Evolutionary conservation across 2,329 filamentous ascomycete species (phyloP).

Genomic region (Fusarium phyllophilum): DNA sequence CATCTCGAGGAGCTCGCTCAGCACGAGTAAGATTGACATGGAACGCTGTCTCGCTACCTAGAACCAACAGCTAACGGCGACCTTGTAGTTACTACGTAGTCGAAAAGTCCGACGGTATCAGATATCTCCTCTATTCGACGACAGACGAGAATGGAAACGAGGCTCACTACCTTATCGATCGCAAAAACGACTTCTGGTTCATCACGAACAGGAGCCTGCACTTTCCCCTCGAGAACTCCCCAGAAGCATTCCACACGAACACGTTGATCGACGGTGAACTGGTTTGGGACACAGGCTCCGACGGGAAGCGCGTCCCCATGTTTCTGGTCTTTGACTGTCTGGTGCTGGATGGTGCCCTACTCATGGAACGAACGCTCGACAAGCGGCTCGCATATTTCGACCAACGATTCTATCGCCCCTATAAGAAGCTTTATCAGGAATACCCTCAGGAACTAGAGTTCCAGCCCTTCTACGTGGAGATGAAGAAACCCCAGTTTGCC

Average conservation of each 20-base stretch:
- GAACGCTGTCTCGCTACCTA: neutral
- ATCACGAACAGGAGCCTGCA: slow-evolving; percentile 77
- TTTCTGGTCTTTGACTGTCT: slow-evolving; percentile 96
- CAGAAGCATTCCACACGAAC: slow-evolving; percentile 75
- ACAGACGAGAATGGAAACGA: slow-evolving; percentile 69
- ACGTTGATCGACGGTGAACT: slow-evolving; percentile 95
- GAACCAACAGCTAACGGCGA: slow-evolving; percentile 3
- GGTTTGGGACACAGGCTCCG: slow-evolving; percentile 80
- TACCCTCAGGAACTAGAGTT: slow-evolving; percentile 76
- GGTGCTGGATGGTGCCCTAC: slow-evolving; percentile 77
- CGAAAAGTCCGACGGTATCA: slow-evolving; percentile 97
- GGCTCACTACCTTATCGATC: slow-evolving; percentile 92
- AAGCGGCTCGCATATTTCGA: slow-evolving; percentile 90
- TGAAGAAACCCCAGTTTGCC: slow-evolving; percentile 89
- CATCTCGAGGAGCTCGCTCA: slow-evolving; percentile 85
- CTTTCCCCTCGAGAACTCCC: slow-evolving; percentile 77
- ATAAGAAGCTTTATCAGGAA: slow-evolving; percentile 68
- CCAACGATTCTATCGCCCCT: slow-evolving; percentile 78
- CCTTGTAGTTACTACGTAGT: slow-evolving; percentile 85
- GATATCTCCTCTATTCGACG: slow-evolving; percentile 93
- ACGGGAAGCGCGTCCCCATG: slow-evolving; percentile 75
- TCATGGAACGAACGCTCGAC: slow-evolving; percentile 84
- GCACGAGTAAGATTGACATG: slow-evolving; percentile 68
- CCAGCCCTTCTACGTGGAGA: slow-evolving; percentile 82
- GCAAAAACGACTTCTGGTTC: slow-evolving; percentile 96